Base-by-base conservation (phyloP, 2,329 filamentous ascomycete genomes). In the Graphiopsis chlorocephala region DNA sequence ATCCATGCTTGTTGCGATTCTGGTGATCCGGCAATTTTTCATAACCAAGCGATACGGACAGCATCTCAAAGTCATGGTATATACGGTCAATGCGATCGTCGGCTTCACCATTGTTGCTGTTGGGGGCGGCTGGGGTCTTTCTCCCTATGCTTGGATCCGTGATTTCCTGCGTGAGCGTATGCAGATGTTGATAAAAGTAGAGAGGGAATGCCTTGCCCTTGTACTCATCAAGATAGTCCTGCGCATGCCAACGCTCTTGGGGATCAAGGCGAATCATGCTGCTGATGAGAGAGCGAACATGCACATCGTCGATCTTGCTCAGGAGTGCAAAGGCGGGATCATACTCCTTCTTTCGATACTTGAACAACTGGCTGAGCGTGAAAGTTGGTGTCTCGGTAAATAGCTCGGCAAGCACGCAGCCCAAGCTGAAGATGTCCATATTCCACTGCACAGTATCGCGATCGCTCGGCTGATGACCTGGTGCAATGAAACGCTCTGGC, bases 201-300 rank as follows among this genome's bases (percentile, higher is more conserved):
- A 91, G 87, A 0, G 95, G 96, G 68, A 99, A 99, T 3, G 94
- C 92, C 74, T 94, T 97, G 55, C 86, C 87, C 72, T 92, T 91
- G 88, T 92, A 98, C 72, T 97, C 94, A 25, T 93, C 90, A 11
- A 99, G 82, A 70, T 97, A 98, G 73, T 98, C 92, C 65, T 97
- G 93, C 1, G 95, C 94, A 20, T 92, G 93, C 76, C 96, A 96
- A 69, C 95, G 87, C 71, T 92, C 92, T 77, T 96, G 90, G 0
- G 96, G 94, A 69, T 98, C 91, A 8, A 97, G 82, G 75, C 96
- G 91, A 67, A 99, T 96, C 95, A 99, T 99, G 77, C 96, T 93
- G 23, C 89, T 85, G 68, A 99, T 90, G 83, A 99, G 88, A 57
- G 96, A 91, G 53, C 93, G 87, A 64, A 99, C 86, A 66, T 96